Evolutionary conservation across 305 asterid genomes (phyloP), one percentile per base, ranked within the genome.

Genomic region (Fraxinus latifolia): DNA sequence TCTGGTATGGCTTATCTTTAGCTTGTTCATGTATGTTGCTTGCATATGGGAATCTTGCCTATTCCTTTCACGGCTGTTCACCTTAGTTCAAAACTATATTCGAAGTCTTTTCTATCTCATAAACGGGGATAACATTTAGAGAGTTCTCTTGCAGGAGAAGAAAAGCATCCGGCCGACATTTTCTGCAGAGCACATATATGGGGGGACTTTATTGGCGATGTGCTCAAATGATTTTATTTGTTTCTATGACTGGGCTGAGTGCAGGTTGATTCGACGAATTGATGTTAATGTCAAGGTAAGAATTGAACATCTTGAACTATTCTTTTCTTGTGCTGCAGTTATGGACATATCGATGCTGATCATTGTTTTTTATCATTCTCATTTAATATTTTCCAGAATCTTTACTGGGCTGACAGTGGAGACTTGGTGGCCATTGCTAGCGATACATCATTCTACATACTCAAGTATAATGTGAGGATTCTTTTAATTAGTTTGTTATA

Each of bases 281-380:
- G 99, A 96, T 88, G 99, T 96, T 75, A 93, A 85, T 82, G 99
- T 96, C 81, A 96, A 96, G 87, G 99, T 96, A 90, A 87, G 92
- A 81, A 86, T 27, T 47, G 42, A 74, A 77, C 47, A 25, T 36
- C 39, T 55, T 79, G 73, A 77, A 60, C 68, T 62, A 67, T 53
- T 74, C 23, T 4, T 76, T 34, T 7, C 15, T 4, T 15, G 29
- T 77, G 47, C 39, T 82, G 27, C 39, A n/a, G 53, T 70, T 47
- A 17, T 47, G 44, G 81, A 27, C 31, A 53, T 67, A 5, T 17
- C 5, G 74, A 44, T 67, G 25, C 3, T 75, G 80, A 77, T 36
- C 39, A 25, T 67, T 53, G 14, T 44, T 47, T 82, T 37, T 32
- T 50, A 6, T 77, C n/a, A 37, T 76, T n/a, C 65, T 77, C 77